Percentiles rank a stretch among this genome's conserved stretches.
These are phyloP conservation scores for Hsuehochloa calcarea DNA, from an alignment of 176 grass and related monocot species.

Conservation along the genomic window DNA sequence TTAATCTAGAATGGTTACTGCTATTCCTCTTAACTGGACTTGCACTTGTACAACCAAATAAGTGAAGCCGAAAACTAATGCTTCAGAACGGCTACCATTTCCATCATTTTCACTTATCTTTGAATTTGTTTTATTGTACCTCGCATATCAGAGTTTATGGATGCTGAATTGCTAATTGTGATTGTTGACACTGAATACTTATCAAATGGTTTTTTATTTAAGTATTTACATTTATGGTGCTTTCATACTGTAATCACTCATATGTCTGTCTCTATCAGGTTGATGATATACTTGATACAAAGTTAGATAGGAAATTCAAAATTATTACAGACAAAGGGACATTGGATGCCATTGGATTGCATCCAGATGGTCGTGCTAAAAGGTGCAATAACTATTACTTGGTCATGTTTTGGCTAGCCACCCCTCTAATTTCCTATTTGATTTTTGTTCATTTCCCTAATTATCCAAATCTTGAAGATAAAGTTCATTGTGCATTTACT, in stretches of 20 bases:
- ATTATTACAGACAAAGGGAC: constrained; percentile 93
- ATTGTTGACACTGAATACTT: background rate
- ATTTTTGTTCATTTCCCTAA: background rate
- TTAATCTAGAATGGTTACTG: background rate
- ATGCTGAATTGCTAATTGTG: background rate
- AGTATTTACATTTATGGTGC: background rate
- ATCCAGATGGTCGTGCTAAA: constrained; percentile 79
- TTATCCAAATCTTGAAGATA: background rate
- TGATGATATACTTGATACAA: constrained; percentile 90
- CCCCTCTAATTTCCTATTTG: background rate
- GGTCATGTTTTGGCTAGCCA: background rate
- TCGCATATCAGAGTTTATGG: background rate
- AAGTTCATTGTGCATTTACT: constrained; percentile 9
- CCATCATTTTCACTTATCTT: constrained; percentile 12
- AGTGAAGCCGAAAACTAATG: background rate
- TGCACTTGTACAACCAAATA: background rate
- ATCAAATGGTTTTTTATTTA: background rate
- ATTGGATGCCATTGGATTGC: constrained; percentile 89
- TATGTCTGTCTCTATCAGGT: constrained; percentile 49
- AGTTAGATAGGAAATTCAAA: constrained; percentile 81
- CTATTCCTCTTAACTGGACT: background rate
- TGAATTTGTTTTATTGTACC: background rate
- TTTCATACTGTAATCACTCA: constrained; percentile 20
- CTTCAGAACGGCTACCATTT: background rate
- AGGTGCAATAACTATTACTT: constrained; percentile 44